Base-by-base conservation (phyloP, 2,329 filamentous ascomycete species). In the Alternaria postmessia region DNA sequence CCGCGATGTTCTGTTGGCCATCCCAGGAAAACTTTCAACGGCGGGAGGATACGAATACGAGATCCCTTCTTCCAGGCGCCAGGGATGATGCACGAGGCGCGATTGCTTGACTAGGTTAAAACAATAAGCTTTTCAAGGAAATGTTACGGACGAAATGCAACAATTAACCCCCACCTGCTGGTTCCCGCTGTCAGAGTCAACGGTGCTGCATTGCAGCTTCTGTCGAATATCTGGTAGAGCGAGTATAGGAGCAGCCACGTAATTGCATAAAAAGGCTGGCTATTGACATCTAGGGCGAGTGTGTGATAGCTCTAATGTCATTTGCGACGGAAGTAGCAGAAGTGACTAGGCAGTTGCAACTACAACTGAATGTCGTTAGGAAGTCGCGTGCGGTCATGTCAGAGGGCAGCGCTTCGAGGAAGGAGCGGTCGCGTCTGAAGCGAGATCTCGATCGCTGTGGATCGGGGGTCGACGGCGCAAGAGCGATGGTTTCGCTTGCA, bases 361-460 rank as follows among this genome's bases (percentile, higher is more conserved):
- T 48, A n/a, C 46, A 49, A 38, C 32, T 49, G 30, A 34, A 32
- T 36, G 30, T 24, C 20, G 30, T 36, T n/a, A 36, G 46, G 39
- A 42, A 49, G 46, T 49, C 18, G 46, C 46, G 18, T 49, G 46
- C 20, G 20, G 30, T 20, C 46, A 24, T n/a, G 46, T 16, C 32
- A 49, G 28, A 49, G 43, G 32, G 46, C 24, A 41, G 32, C 11
- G 28, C 28, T 11, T 30, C 8, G 24, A 51, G 42, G 38, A 48
- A 54, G 41, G 49, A 18, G 56, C 43, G 41, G 26, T 46, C 41
- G 49, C 42, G 18, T n/a, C 20, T 38, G 51, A 51, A 59, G 57
- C 44, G 39, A 51, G 24, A 59, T 51, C 30, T 59, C 44, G 44
- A 59, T 59, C 18, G 20, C 18, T 20, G 56, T 49, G 56, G 56